Evolutionary conservation across 305 asterid genomes (phyloP), one percentile per base, ranked within the genome.

Genomic region (Fraxinus sp.): DNA sequence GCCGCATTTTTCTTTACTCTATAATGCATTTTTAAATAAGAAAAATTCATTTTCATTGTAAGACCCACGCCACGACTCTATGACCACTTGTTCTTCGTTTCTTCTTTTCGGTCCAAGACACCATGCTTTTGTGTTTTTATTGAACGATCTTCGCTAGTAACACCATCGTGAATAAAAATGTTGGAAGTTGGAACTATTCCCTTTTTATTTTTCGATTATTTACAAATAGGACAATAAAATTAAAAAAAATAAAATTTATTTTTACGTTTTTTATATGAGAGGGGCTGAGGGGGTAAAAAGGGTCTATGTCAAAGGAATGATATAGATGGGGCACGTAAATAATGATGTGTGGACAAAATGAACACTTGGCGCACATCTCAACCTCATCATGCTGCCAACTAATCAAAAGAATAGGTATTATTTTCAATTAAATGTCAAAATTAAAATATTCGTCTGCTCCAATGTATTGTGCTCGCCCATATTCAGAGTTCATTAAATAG

Each of bases 361-460:
- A 35, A n/a, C 62, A 16, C 18, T 11, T 13, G 62, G 22, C 62
- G 8, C 20, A 52, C 62, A 52, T 16, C 22, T 79, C 87, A 72
- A 35, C 89, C 39, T 82, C 88, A 72, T 87, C 85, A 52, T 72
- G 70, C 81, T 82, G 85, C 77, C 88, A 77, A 36, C 87, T 11
- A 81, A 78, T 76, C 83, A 62, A 71, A 79, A 82, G 24, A 10
- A 76, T 79, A 76, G 74, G 76, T 80, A 68, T 44, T 22, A 4
- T 4, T 20, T 74, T 74, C 11, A 13, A 37, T 49, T 49, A 4
- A 52, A n/a, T 55, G 20, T 6, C 3, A 55, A n/a, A 55, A 55
- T 5, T n/a, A 6, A 57, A 6, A 62, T 66, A 41, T 49, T 70
- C 71, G 41, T 74, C 44, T 82, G 76, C 52, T 46, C 2, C 74